Evolutionary conservation across 2,329 filamentous ascomycete genomes (phyloP).

Genomic region (Colletotrichum simmondsii): DNA sequence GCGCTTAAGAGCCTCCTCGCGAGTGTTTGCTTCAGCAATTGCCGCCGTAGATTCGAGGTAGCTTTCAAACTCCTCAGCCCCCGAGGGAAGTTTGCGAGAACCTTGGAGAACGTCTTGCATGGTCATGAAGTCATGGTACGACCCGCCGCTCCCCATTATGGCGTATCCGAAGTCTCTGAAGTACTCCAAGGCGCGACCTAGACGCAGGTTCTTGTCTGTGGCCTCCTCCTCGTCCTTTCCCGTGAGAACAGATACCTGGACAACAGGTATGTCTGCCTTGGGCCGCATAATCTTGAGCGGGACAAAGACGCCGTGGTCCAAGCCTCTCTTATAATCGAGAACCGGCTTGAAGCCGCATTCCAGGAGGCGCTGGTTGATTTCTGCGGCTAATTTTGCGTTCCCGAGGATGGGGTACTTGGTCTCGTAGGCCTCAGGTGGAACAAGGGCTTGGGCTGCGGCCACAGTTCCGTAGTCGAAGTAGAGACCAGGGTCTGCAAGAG

Average conservation of each 20-base stretch:
- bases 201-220: neutral
- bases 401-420: neutral
- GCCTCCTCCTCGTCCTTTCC: neutral
- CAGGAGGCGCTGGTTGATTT: neutral
- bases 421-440: neutral
- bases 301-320: neutral
- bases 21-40: neutral
- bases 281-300: neutral
- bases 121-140: neutral
- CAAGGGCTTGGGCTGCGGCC: neutral
- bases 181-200: neutral
- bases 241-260: neutral
- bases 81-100: neutral
- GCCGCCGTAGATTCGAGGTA: neutral
- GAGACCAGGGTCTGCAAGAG: neutral
- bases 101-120: neutral
- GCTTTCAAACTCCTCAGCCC: neutral
- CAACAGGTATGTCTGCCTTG: neutral
- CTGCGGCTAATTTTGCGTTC: neutral
- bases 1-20: neutral
- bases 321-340: neutral
- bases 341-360: neutral
- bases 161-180: neutral
- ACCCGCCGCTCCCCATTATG: neutral
- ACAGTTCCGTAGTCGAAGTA: neutral